A percentile compares a stretch with the other conserved stretches of the same genome.
These are phyloP conservation scores for Cyberlindnera mississippiensis DNA, from an alignment of 805 yeast species.

Conservation along the genomic window DNA sequence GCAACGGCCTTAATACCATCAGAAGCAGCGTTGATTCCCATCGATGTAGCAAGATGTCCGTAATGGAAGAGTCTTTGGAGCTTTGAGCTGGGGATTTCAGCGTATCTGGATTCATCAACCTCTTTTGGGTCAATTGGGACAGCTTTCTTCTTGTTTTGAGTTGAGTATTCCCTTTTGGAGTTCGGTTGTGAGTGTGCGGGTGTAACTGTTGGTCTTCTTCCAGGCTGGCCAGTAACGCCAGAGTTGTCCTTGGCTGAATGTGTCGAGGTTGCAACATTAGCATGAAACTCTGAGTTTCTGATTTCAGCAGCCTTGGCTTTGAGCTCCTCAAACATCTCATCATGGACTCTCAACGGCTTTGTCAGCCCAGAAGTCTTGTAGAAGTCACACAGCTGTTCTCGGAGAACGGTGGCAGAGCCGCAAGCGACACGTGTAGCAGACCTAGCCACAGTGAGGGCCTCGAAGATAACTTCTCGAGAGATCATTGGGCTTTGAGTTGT, in stretches of 20 bases:
- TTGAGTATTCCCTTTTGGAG: constrained; percentile 18
- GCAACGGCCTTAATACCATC: constrained; percentile 73
- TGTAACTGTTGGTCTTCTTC: constrained; percentile 10
- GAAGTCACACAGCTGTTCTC: constrained; percentile 14
- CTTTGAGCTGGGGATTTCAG: constrained; percentile 83
- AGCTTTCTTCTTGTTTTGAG: constrained; percentile 14
- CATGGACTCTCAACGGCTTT: constrained; percentile 22
- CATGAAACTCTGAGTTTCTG: constrained; percentile 4
- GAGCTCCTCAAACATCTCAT: constrained; percentile 25
- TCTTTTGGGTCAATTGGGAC: constrained; percentile 11
- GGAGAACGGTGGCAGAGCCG: constrained; percentile 13
- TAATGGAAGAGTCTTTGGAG: constrained; percentile 89
- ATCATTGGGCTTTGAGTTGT: constrained; percentile 14
- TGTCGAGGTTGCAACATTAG: constrained; percentile 4
- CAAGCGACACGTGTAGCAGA: constrained; percentile 15
- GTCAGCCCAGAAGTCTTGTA: constrained; percentile 23
- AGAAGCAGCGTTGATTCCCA: constrained; percentile 78
- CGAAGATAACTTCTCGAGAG: constrained; percentile 19
- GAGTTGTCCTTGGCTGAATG: no score
- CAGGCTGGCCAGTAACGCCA: not conserved
- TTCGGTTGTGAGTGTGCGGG: not conserved
- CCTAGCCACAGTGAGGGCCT: constrained; percentile 17
- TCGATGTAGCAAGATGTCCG: constrained; percentile 87
- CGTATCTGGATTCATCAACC: constrained; percentile 45
- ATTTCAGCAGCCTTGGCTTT: constrained; percentile 6